These are phyloP conservation scores for Boletus sp. DNA, from an alignment of 1,284 basidiomycete species.

Conservation along the genomic window DNA sequence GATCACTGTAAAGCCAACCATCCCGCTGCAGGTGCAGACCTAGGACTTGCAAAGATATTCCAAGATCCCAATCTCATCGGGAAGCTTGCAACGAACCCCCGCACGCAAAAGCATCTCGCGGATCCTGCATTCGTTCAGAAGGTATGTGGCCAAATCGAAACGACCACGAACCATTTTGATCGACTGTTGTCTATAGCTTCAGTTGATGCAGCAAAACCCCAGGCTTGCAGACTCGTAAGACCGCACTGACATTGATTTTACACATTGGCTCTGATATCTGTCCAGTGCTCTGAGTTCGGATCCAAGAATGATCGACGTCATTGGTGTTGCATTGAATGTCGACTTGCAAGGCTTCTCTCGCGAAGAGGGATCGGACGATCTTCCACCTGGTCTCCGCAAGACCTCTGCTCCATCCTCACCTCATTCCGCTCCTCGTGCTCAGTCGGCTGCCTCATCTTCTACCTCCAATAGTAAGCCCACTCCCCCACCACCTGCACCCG, in stretches of 20 bases:
- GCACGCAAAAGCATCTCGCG: constrained; percentile 77
- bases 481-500: constrained; percentile 33
- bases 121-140: constrained; percentile 80
- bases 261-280: constrained; percentile 10
- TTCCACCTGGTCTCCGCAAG: constrained; percentile 57
- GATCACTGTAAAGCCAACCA: constrained; percentile 36
- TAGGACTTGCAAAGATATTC: constrained; percentile 79
- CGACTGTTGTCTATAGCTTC: constrained; percentile 40
- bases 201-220: constrained; percentile 62
- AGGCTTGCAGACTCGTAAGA: constrained; percentile 51
- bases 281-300: constrained; percentile 59
- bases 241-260: background rate
- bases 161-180: background rate
- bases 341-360: constrained; percentile 87
- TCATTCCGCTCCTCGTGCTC: constrained; percentile 39
- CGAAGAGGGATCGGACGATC: constrained; percentile 80
- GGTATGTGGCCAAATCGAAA: constrained; percentile 31
- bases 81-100: constrained; percentile 85
- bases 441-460: constrained; percentile 42
- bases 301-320: constrained; percentile 89
- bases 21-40: constrained; percentile 39
- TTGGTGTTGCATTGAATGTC: constrained; percentile 92
- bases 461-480: constrained; percentile 16
- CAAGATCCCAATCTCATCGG: constrained; percentile 77
- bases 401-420: constrained; percentile 35